Evolutionary conservation across 805 yeast species (phyloP), one percentile per base, ranked within the genome.

Genomic region (Yarrowia sp.): DNA sequence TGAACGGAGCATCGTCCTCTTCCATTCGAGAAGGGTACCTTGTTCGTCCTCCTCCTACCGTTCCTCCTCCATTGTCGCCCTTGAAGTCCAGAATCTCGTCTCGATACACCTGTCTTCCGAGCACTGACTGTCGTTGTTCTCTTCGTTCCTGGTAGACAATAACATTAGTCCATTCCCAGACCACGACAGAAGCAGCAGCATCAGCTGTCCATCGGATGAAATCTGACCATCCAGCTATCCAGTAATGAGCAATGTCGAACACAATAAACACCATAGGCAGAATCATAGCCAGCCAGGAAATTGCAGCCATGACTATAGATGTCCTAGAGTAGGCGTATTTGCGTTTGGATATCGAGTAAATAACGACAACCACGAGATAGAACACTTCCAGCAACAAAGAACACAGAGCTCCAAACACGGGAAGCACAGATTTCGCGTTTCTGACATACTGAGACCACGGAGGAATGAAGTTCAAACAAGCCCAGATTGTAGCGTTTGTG

Each of bases 161-260:
- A 53, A 86, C 82, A 72, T 80, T 84, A 10, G 87, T 76, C 89
- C 91, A 86, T 76, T 88, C 91, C 89, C 90, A 88, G 0, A 86
- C 81, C 32, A 85, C 79, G 0, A 87, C 84, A 16, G 83, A 78
- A 4, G 86, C 77, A 43, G 86, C 80, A 15, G 86, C 80, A 59
- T 84, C 84, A 7, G 85, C 73, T 49, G 87, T 81, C 3, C 84
- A 79, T 12, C 82, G 73, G 5, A 84, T 78, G 40, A 80, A 78
- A 0, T 83, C 76, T 74, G 89, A 81, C 81, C 89, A 84, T 14
- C 80, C 80, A n/a, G 80, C 79, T 35, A 82, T 76, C 81, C 82
- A 79, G 42, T 74, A 75, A 32, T 73, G 81, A 49, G 71, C 79
- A 41, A 78, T 68, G 19, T 83, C 82, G n/a, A 82, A 70, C 5